Evolutionary conservation across 2,329 filamentous ascomycete species (phyloP).

Genomic region (Cercospora canescens): DNA sequence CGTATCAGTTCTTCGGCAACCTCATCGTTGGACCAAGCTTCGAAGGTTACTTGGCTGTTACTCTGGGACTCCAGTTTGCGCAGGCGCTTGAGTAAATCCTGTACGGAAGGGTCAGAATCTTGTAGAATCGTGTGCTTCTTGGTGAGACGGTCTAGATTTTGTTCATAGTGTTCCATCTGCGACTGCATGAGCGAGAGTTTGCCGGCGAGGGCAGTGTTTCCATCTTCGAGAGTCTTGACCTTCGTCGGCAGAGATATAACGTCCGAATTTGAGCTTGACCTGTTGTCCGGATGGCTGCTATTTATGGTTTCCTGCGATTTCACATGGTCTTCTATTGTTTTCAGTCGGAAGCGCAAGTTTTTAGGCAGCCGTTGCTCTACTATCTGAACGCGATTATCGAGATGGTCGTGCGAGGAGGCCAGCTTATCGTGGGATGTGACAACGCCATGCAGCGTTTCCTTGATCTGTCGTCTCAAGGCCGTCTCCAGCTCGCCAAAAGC

Average conservation of each 20-base stretch:
- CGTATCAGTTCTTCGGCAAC: slow-evolving; percentile 2
- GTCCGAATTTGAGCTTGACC: neutral
- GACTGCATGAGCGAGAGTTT: neutral
- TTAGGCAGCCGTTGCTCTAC: slow-evolving; percentile 7
- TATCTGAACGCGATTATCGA: neutral
- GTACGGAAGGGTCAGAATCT: neutral
- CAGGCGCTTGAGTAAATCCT: neutral
- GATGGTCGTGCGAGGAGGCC: neutral
- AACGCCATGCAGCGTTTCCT: slow-evolving; percentile 1
- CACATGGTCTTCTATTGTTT: slow-evolving; percentile 6
- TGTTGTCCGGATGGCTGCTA: neutral
- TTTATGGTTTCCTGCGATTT: neutral
- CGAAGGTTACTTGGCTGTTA: neutral
- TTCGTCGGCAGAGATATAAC: neutral
- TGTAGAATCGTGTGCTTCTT: neutral
- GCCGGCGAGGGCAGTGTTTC: neutral
- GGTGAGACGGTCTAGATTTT: neutral
- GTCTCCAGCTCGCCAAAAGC: slow-evolving; percentile 9
- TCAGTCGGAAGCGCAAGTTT: slow-evolving; percentile 5
- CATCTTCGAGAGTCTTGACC: neutral
- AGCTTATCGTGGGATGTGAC: neutral
- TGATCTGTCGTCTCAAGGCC: slow-evolving; percentile 7
- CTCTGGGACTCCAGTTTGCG: neutral
- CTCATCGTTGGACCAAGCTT: neutral
- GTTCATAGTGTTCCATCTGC: neutral